A percentile compares a stretch with the other conserved stretches of the same genome.
phyloP scores from a whole-genome alignment of 2,329 filamentous ascomycete genomes.

The Sporothrix globosa region DNA sequence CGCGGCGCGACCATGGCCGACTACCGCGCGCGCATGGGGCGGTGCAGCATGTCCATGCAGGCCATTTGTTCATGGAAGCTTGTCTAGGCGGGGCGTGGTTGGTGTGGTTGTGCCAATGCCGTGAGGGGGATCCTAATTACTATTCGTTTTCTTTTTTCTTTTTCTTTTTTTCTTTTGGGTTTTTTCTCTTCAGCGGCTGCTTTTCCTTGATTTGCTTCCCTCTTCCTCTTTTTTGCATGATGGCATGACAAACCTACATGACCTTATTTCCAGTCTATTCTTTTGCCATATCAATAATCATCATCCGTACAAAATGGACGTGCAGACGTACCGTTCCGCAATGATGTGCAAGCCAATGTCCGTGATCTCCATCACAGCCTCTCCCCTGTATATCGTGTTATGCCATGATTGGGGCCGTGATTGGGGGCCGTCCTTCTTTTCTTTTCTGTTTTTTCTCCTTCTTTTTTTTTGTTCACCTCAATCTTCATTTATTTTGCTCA shows the following conservation, averaged over 20 bases:
- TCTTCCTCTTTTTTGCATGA: constrained; percentile 4
- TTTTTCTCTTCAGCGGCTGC: background rate
- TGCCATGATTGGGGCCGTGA: background rate
- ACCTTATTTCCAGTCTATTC: background rate
- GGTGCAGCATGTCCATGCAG: constrained; percentile 51
- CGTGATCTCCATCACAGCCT: background rate
- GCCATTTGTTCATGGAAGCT: constrained; percentile 56
- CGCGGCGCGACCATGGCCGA: constrained; percentile 55
- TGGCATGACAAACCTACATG: constrained; percentile 6
- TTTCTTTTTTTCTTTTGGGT: background rate
- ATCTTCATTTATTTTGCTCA: background rate
- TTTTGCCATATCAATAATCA: background rate
- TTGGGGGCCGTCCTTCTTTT: background rate
- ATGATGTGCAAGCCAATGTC: constrained; percentile 4
- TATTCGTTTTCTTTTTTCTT: background rate
- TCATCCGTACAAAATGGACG: background rate
- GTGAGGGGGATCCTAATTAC: background rate
- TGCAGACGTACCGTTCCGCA: background rate
- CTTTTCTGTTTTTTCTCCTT: background rate
- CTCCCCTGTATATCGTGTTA: background rate
- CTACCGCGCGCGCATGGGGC: constrained; percentile 50
- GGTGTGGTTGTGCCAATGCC: too few relatives aligned
- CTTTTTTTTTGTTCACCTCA: background rate
- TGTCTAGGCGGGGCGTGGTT: constrained; percentile 40
- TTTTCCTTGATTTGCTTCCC: background rate